Conservation (phyloP, 305 asterid species). For the Fraxinus platypoda region DNA sequence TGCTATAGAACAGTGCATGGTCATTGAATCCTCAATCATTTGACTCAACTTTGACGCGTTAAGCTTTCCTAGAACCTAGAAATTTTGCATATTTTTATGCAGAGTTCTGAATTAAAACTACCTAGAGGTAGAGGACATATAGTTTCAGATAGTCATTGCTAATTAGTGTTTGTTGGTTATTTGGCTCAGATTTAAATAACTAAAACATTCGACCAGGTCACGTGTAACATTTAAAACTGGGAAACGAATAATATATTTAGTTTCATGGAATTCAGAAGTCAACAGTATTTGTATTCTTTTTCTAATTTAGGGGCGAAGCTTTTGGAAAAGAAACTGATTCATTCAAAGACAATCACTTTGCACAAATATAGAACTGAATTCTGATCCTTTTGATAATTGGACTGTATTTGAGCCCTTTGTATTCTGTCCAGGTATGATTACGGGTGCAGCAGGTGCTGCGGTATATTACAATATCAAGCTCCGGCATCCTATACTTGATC, state of each 20-base stretch:
- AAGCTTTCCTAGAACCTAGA: not conserved
- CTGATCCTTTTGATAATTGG: not conserved
- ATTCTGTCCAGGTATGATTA: slow-evolving; percentile 54
- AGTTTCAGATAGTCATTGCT: not conserved
- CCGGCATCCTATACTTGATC: slow-evolving; percentile 58
- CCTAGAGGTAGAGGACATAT: not conserved
- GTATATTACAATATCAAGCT: slow-evolving; percentile 62
- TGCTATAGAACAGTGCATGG: not conserved
- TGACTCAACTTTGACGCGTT: not conserved
- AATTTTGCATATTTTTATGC: not conserved
- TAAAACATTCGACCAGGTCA: not conserved
- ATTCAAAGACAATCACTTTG: not conserved
- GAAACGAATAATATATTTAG: not conserved
- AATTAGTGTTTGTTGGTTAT: not conserved
- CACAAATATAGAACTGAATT: not conserved
- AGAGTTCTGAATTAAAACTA: not conserved
- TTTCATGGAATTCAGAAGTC: not conserved
- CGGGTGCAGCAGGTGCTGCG: slow-evolving; percentile 60
- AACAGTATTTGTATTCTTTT: not conserved
- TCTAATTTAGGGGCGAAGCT: not conserved
- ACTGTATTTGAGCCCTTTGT: slow-evolving; percentile 6
- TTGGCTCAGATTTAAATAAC: not conserved
- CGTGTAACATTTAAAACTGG: not conserved
- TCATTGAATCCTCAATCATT: not conserved
- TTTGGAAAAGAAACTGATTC: not conserved